phyloP scores from a whole-genome alignment of 2,329 filamentous ascomycete genomes.

The Cordyceps fumosorosea region DNA sequence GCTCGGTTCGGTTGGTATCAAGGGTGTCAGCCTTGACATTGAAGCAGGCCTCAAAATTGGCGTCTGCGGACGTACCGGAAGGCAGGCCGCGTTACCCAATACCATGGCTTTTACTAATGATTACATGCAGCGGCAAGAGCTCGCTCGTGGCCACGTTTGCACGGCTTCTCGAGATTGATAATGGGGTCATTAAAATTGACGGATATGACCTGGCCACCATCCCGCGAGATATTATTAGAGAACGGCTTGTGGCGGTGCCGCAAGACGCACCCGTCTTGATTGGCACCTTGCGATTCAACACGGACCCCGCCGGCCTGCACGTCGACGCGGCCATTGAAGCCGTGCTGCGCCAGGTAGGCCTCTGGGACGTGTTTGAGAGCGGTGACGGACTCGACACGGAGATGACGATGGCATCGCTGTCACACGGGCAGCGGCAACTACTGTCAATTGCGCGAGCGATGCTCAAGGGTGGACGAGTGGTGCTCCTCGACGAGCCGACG shows the following conservation, averaged over 20 bases:
- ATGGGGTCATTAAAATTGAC: constrained; percentile 38
- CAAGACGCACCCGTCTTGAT: constrained; percentile 46
- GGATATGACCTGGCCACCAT: constrained; percentile 28
- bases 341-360: constrained; percentile 37
- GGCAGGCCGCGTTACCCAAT: constrained; percentile 15
- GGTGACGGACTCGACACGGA: constrained; percentile 31
- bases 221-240: constrained; percentile 19
- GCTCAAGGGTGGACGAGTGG: constrained; percentile 28
- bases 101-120: neutral
- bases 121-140: constrained; percentile 23
- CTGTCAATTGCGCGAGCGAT: constrained; percentile 32
- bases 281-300: constrained; percentile 41
- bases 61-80: constrained; percentile 38
- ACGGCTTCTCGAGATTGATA: constrained; percentile 38
- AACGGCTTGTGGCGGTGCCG: constrained; percentile 36
- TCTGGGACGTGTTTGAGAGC: constrained; percentile 34
- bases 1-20: constrained; percentile 20
- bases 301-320: constrained; percentile 34
- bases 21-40: constrained; percentile 25
- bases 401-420: constrained; percentile 26
- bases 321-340: constrained; percentile 35
- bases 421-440: constrained; percentile 39
- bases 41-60: constrained; percentile 30
- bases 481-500: constrained; percentile 27
- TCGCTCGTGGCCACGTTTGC: constrained; percentile 37